Evolutionary conservation across 768 basidiomycete species (phyloP), one percentile per base, ranked within the genome.

Genomic region (Suillus bovinus): DNA sequence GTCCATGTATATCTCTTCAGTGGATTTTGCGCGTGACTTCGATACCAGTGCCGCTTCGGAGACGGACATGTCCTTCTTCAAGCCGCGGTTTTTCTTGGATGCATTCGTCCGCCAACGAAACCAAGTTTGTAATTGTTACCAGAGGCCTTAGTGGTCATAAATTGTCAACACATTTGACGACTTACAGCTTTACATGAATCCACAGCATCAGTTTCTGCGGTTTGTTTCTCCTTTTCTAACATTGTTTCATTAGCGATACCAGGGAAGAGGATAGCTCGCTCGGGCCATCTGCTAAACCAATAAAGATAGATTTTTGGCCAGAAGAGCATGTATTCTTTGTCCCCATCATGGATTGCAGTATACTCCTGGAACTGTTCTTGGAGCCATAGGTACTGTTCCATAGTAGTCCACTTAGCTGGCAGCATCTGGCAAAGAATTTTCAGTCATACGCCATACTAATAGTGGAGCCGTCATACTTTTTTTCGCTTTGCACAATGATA

Each of bases 231-330:
- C 6, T 24, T 16, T 4, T 5, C 14, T 24, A 24, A 13, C 5
- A 13, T 6, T 24, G 36, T 42, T 20, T 41, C 20, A 3, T 17
- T 36, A 17, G 33, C 7, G 14, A 44, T 36, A 22, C 20, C 53
- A 0, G 61, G 61, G 36, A 61, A 42, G 20, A 27, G 16, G 20
- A n/a, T 5, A 1, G 24, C 49, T 17, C 39, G 9, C 39, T 61
- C 60, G 9, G 50, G 60, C 60, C 60, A 61, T 11, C 14, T 61
- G 16, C 7, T 20, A 22, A 61, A 61, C 60, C 60, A 61, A 47
- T 47, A 24, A 24, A 47, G 46, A 24, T 47, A 13, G 22, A 22
- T 47, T 13, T 47, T 47, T 13, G 46, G 13, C 46, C 46, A 47
- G 22, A 47, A 47, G 46, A 24, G 22, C 13, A 6, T 14, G 46